phyloP scores from a whole-genome alignment of 2,329 filamentous ascomycete genomes.

The Pseudogymnoascus sp. region DNA sequence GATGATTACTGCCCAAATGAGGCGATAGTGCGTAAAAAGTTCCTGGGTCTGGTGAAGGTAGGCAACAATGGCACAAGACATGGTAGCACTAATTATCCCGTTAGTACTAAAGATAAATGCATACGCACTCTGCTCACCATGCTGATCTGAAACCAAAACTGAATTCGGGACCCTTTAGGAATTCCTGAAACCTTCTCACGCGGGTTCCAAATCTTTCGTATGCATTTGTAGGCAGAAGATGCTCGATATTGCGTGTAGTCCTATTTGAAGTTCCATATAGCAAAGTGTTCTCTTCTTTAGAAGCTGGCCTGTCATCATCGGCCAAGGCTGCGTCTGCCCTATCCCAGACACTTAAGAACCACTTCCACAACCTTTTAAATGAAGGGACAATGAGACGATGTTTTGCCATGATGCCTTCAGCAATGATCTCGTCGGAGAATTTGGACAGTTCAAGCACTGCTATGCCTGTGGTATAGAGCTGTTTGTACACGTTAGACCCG shows the following conservation, averaged over 20 bases:
- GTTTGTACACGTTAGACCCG: neutral
- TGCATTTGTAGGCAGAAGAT: neutral
- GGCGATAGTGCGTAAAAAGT: conserved; percentile 6
- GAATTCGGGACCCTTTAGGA: conserved; percentile 5
- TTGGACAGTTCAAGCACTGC: conserved; percentile 2
- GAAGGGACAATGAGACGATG: conserved; percentile 1
- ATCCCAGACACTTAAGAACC: conserved; percentile 5
- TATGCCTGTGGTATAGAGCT: conserved; percentile 7
- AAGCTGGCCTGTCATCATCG: conserved; percentile 3
- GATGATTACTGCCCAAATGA: conserved; percentile 8
- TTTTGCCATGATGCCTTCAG: conserved; percentile 8
- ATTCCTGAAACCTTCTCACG: conserved; percentile 7
- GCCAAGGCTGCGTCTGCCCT: neutral
- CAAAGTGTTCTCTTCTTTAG: conserved; percentile 1
- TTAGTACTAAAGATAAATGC: neutral
- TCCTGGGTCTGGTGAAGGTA: conserved; percentile 9
- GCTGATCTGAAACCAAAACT: conserved; percentile 11
- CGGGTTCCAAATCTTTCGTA: conserved; percentile 4
- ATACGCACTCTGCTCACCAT: conserved; percentile 7
- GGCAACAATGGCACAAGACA: conserved; percentile 9
- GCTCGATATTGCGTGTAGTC: conserved; percentile 9
- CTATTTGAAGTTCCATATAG: conserved; percentile 8
- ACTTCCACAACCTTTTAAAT: neutral
- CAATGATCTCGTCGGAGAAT: conserved; percentile 3
- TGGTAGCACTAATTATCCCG: conserved; percentile 2